Evolutionary conservation across 1,139 yeast genomes (phyloP).

Genomic region (Taphrina flavorubra): DNA sequence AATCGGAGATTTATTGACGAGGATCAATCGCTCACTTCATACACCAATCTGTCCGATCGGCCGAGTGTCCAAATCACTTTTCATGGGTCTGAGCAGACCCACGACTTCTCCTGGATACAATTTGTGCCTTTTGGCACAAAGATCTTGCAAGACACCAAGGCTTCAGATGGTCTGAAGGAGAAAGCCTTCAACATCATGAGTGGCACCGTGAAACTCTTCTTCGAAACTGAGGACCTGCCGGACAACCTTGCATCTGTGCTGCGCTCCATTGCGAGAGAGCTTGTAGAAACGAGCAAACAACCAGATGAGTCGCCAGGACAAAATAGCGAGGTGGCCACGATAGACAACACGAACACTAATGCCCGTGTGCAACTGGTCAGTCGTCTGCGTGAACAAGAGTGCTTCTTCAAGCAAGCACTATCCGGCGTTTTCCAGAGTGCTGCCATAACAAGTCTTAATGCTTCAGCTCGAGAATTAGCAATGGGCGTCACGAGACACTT

Average conservation of each 20-base stretch:
- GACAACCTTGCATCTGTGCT: constrained; percentile 60
- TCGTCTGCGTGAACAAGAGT: constrained; percentile 8
- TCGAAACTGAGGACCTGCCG: constrained; percentile 71
- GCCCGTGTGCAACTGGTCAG: constrained; percentile 49
- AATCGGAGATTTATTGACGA: constrained; percentile 83
- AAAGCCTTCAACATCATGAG: constrained; percentile 79
- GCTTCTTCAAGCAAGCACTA: constrained; percentile 17
- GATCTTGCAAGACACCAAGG: constrained; percentile 66
- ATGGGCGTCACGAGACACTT: constrained; percentile 78
- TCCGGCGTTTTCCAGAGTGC: constrained; percentile 63
- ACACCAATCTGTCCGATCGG: constrained; percentile 60
- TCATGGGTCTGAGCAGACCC: constrained; percentile 38
- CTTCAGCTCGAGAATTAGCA: constrained; percentile 68
- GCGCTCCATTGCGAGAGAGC: constrained; percentile 59
- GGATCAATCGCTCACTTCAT: constrained; percentile 67
- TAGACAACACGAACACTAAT: constrained; percentile 46
- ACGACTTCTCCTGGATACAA: constrained; percentile 30
- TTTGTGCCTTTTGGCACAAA: constrained; percentile 38
- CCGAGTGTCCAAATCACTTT: constrained; percentile 68
- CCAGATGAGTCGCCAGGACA: constrained; percentile 44
- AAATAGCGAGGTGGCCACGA: neutral
- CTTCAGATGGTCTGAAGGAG: constrained; percentile 69
- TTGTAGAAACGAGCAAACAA: constrained; percentile 50
- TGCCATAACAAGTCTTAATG: constrained; percentile 74
- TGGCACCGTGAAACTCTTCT: constrained; percentile 68